A percentile compares a stretch with the other conserved stretches of the same genome.
Evolutionary conservation across 306 rosid genomes (phyloP).

Genomic region (Medicago ruthenica): DNA sequence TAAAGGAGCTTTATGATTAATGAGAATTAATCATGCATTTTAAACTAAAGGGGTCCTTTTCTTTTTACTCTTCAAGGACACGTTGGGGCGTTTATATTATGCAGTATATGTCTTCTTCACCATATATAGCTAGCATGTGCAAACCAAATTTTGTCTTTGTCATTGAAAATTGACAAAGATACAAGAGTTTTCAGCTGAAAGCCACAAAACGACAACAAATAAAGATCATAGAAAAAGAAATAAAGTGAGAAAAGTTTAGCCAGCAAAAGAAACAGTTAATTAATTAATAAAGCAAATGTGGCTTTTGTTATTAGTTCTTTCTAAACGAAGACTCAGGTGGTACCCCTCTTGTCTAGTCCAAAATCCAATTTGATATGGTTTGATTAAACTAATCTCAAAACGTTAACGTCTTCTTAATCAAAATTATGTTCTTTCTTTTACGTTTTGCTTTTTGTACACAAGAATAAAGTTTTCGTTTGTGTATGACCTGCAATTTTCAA

Average conservation of each 20-base stretch:
- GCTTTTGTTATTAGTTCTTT: background rate
- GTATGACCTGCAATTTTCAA: constrained; percentile 27
- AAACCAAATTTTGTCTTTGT: constrained; percentile 21
- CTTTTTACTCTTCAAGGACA: background rate
- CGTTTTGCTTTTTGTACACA: background rate
- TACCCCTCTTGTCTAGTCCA: constrained; percentile 18
- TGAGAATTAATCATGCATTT: background rate
- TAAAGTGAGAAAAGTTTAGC: constrained; percentile 1
- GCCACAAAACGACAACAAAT: constrained; percentile 32
- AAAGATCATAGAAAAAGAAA: constrained; percentile 4
- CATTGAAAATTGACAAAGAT: constrained; percentile 30
- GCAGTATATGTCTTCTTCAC: background rate
- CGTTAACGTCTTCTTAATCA: constrained; percentile 4
- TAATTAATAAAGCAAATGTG: constrained; percentile 21
- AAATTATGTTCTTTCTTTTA: constrained; percentile 12
- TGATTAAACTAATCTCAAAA: constrained; percentile 1
- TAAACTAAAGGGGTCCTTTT: background rate
- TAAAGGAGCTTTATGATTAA: background rate
- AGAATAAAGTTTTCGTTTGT: constrained; percentile 33
- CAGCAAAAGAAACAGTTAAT: background rate
- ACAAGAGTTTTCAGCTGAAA: constrained; percentile 36
- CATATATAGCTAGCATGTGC: background rate
- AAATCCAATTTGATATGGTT: background rate
- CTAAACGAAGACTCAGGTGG: constrained; percentile 4
- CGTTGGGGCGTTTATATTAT: no score